Percentiles rank a stretch among this genome's conserved stretches.
phyloP scores from a whole-genome alignment of 2,329 filamentous ascomycete genomes.

The Aspergillus eucalypticola region DNA sequence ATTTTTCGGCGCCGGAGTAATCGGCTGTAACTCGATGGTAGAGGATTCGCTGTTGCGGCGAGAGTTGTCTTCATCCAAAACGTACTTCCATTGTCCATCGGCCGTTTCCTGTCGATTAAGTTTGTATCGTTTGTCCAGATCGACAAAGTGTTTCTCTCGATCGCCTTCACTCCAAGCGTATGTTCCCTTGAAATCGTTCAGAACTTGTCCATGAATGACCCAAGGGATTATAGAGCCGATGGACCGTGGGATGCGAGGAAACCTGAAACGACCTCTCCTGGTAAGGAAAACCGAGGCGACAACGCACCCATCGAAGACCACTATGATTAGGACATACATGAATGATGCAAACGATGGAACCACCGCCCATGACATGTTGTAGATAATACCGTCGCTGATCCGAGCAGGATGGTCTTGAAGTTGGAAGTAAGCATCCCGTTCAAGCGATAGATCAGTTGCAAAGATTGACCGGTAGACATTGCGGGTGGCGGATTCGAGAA shows the following conservation, averaged over 20 bases:
- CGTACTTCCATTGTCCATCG: constrained; percentile 6
- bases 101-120: background rate
- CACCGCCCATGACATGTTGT: constrained; percentile 16
- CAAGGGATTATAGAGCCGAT: constrained; percentile 23
- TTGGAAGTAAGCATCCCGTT: constrained; percentile 17
- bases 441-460: constrained; percentile 18
- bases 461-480: constrained; percentile 20
- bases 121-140: constrained; percentile 13
- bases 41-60: background rate
- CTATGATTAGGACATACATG: constrained; percentile 20
- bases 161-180: constrained; percentile 12
- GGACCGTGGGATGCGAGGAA: constrained; percentile 20
- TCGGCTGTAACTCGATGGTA: background rate
- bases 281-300: constrained; percentile 22
- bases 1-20: background rate
- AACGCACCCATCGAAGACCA: constrained; percentile 19
- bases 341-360: constrained; percentile 18
- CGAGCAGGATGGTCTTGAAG: background rate
- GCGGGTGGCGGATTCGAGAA: constrained; percentile 10
- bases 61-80: constrained; percentile 7
- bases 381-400: constrained; percentile 6
- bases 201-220: constrained; percentile 17
- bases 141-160: constrained; percentile 14
- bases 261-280: constrained; percentile 14
- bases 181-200: constrained; percentile 17